Conservation (phyloP, 495 filamentous ascomycete genomes). For the Trichocladium uniseriatum region DNA sequence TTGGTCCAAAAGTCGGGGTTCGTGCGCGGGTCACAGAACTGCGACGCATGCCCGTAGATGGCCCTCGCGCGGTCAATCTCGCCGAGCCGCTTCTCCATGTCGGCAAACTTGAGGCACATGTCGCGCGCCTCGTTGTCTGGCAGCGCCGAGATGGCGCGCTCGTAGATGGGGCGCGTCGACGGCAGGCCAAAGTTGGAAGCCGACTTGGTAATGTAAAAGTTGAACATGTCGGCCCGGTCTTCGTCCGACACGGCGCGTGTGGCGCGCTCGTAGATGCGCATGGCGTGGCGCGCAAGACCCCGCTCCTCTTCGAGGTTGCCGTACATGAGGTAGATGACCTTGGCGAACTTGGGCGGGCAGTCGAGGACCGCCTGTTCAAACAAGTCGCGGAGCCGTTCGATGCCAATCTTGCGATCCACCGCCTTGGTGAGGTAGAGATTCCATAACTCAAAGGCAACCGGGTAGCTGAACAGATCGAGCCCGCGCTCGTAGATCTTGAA, state of each 20-base stretch:
- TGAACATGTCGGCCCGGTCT: constrained; percentile 94
- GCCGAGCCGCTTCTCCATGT: constrained; percentile 93
- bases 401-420: constrained; percentile 86
- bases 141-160: constrained; percentile 81
- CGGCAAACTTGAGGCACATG: constrained; percentile 98
- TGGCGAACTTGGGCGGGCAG: constrained; percentile 92
- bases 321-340: constrained; percentile 95
- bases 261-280: constrained; percentile 98
- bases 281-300: constrained; percentile 90
- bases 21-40: constrained; percentile 93
- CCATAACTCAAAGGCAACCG: constrained; percentile 97
- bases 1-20: constrained; percentile 87
- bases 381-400: constrained; percentile 87
- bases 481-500: constrained; percentile 98
- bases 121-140: constrained; percentile 90
- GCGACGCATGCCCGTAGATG: constrained; percentile 92
- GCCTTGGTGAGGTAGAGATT: constrained; percentile 97
- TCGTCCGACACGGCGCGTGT: constrained; percentile 94
- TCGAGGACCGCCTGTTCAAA: constrained; percentile 96
- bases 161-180: constrained; percentile 94
- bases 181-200: constrained; percentile 96
- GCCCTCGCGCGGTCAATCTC: constrained; percentile 94
- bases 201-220: constrained; percentile 98
- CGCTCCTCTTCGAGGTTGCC: constrained; percentile 95
- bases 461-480: constrained; percentile 92